A percentile compares a stretch with the other conserved stretches of the same genome.
phyloP scores from a whole-genome alignment of 2,329 filamentous ascomycete genomes.

The Trichoderma sp. region DNA sequence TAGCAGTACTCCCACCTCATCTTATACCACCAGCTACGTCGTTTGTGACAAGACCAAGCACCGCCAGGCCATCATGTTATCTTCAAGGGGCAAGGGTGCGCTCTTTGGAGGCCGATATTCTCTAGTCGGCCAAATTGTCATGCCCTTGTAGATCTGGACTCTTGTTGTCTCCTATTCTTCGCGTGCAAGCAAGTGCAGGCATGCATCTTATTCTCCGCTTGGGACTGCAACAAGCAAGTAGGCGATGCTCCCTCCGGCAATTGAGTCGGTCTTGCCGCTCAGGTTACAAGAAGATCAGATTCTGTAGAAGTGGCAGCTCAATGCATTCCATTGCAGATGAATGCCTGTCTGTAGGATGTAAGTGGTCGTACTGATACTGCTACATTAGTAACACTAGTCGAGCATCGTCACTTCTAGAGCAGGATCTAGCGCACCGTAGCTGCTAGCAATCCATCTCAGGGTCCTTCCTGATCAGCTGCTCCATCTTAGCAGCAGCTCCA shows the following conservation, averaged over 20 bases:
- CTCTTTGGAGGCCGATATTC: background rate
- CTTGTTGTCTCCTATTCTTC: background rate
- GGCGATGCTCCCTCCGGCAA: background rate
- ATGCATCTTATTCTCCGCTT: background rate
- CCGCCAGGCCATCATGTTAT: background rate
- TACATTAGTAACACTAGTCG: background rate
- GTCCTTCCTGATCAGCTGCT: background rate
- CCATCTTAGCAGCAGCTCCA: background rate
- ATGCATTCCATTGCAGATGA: background rate
- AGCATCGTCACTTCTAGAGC: conserved; percentile 4
- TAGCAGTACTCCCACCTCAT: background rate
- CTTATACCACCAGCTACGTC: no score
- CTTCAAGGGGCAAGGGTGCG: background rate
- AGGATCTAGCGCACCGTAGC: background rate
- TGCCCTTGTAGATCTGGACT: conserved; percentile 11
- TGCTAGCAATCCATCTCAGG: background rate
- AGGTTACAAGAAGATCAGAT: background rate
- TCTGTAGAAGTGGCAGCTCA: background rate
- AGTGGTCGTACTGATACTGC: background rate
- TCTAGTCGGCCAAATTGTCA: conserved; percentile 5
- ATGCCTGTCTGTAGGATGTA: background rate
- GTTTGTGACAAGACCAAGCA: background rate
- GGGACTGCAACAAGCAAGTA: background rate
- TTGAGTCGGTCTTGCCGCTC: conserved; percentile 2
- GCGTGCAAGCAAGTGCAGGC: background rate